Conservation (phyloP, 2,329 filamentous ascomycete genomes). For the Botrytis elliptica region DNA sequence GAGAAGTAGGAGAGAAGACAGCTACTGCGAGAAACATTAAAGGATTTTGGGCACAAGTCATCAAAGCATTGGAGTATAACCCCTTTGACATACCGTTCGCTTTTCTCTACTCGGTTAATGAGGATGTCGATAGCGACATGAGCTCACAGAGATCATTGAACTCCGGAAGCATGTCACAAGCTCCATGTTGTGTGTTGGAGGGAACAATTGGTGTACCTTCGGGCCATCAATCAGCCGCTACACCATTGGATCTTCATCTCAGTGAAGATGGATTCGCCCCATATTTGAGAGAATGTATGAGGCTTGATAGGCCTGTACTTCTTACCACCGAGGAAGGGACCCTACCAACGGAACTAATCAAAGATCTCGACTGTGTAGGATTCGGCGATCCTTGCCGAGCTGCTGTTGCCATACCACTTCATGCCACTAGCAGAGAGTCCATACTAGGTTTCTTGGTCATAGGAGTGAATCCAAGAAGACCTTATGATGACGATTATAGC, state of each 20-base stretch:
- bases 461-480: conserved; percentile 74
- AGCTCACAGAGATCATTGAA: conserved; percentile 58
- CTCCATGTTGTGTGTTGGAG: conserved; percentile 67
- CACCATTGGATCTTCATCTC: conserved; percentile 64
- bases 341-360: conserved; percentile 61
- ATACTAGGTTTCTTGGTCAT: conserved; percentile 77
- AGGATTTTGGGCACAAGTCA: conserved; percentile 70
- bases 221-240: conserved; percentile 60
- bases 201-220: conserved; percentile 67
- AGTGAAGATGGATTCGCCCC: conserved; percentile 73
- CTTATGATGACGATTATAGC: conserved; percentile 77
- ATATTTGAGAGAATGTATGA: conserved; percentile 75
- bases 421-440: conserved; percentile 69
- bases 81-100: conserved; percentile 69
- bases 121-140: conserved; percentile 69
- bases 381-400: conserved; percentile 69
- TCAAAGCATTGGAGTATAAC: conserved; percentile 69
- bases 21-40: conserved; percentile 69
- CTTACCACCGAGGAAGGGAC: conserved; percentile 66
- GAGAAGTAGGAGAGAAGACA: conserved; percentile 75
- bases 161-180: conserved; percentile 61
- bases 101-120: conserved; percentile 71
- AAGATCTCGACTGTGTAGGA: conserved; percentile 67
- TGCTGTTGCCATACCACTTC: conserved; percentile 75
- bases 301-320: conserved; percentile 63